Base-by-base conservation (phyloP, 257 asterid species). In the Ocimum tenuiflorum region DNA sequence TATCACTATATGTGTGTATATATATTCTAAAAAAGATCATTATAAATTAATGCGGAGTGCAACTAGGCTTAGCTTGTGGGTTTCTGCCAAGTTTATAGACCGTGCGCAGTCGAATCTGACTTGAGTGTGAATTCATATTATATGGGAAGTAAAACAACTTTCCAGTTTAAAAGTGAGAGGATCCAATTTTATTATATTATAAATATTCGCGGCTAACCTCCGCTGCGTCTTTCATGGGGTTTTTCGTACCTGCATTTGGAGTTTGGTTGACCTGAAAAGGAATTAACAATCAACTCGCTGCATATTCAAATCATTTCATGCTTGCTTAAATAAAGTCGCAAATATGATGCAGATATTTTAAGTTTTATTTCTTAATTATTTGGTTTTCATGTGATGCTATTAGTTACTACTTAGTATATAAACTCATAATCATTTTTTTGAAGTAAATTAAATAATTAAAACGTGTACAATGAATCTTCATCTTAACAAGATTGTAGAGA, bases 151-250 rank as follows among this genome's bases (percentile, higher is more conserved):
- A 45, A 67, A 36, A 27, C 58, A 29, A 39, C 55, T 52, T 10
- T 48, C 41, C 18, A 24, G 2, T 13, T 54, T 54, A 11, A 53
- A 14, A 24, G 43, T 31, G 23, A 54, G 19, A 58, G 58, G 50
- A 49, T 41, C 15, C 49, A 10, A 57, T 33, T 14, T 13, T 14
- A 42, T 60, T 3, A 12, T 23, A 20, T 41, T 53, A 45, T 23
- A n/a, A n/a, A 29, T 9, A 47, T 22, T 24, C 53, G 77, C 73
- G 77, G 77, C 73, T 33, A 65, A 73, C 49, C 64, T 73, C 57
- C 77, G 29, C 49, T 24, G 72, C 64, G 13, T 38, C 8, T 27
- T 27, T 27, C 31, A 27, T 27, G 31, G 31, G 31, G 4, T 27
- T 27, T 27, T 27, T 27, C 31, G 4, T 27, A 27, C 4, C 31